Conservation (phyloP, 768 basidiomycete species). For the Russula griseocarnosa region DNA sequence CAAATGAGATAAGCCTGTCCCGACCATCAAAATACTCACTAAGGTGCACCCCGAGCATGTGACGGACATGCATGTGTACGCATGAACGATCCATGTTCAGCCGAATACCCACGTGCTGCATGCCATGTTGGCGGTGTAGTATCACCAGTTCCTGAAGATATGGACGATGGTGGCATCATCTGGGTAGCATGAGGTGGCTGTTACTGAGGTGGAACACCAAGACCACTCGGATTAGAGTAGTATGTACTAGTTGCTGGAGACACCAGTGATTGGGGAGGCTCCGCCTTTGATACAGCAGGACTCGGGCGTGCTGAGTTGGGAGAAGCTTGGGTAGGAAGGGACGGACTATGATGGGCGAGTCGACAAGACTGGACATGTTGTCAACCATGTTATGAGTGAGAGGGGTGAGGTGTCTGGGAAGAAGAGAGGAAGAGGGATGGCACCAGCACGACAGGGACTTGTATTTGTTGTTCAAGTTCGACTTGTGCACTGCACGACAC, state of each 20-base stretch:
- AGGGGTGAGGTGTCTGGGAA: no score
- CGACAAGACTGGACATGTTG: no score
- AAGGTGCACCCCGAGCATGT: conserved; percentile 21
- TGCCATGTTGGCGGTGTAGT: conserved; percentile 11
- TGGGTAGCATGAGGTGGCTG: conserved; percentile 16
- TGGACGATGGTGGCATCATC: conserved; percentile 25
- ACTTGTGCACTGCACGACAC: no score
- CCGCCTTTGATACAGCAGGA: conserved; percentile 24
- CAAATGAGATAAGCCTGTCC: neutral
- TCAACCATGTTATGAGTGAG: no score
- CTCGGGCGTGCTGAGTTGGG: conserved; percentile 21
- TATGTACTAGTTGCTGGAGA: conserved; percentile 17
- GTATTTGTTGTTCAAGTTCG: no score
- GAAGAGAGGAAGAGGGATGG: no score
- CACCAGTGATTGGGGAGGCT: conserved; percentile 20
- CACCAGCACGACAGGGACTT: no score
- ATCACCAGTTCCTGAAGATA: conserved; percentile 15
- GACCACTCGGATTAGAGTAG: conserved; percentile 21
- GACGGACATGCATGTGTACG: conserved; percentile 21
- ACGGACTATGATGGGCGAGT: no score
- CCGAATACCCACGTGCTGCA: conserved; percentile 15
- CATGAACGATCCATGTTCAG: conserved; percentile 24
- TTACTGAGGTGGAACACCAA: conserved; percentile 18
- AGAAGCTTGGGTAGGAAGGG: no score
- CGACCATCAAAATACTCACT: conserved; percentile 2